Percentiles rank a stretch among this genome's conserved stretches.
phyloP scores from a whole-genome alignment of 140 eudicot species.

The Anethum foeniculum region DNA sequence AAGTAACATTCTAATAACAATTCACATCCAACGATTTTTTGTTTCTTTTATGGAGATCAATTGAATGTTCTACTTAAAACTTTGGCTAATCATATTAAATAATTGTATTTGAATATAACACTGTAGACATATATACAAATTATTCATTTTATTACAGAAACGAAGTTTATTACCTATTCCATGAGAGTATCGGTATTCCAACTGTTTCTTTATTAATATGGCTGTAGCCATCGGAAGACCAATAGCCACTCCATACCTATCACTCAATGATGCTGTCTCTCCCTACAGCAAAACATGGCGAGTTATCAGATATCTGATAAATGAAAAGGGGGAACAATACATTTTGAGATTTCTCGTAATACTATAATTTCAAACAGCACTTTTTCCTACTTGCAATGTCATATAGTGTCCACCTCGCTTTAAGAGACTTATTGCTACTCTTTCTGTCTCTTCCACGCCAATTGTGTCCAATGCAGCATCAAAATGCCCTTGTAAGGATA shows the following conservation, averaged over 20 bases:
- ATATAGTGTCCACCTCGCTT: slow-evolving; percentile 92
- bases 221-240: slow-evolving; percentile 84
- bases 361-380: background rate
- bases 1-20: background rate
- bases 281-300: slow-evolving; percentile 47
- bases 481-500: slow-evolving; percentile 61
- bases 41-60: background rate
- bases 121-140: background rate
- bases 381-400: slow-evolving; percentile 76
- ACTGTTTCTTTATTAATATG: slow-evolving; percentile 63
- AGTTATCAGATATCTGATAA: background rate
- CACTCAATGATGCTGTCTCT: slow-evolving; percentile 80
- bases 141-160: background rate
- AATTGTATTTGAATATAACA: background rate
- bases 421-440: slow-evolving; percentile 56
- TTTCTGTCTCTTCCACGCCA: slow-evolving; percentile 79
- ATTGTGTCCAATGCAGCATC: slow-evolving; percentile 94
- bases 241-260: slow-evolving; percentile 68
- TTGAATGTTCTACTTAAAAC: background rate
- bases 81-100: background rate
- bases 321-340: background rate
- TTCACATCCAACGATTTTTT: background rate
- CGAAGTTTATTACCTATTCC: slow-evolving; percentile 61
- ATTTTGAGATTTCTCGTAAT: background rate
- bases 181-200: slow-evolving; percentile 75